Percentiles rank a stretch among this genome's conserved stretches.
These are phyloP conservation scores for Sporisorium graminicola DNA, from an alignment of 1,284 basidiomycete genomes.

Conservation along the genomic window DNA sequence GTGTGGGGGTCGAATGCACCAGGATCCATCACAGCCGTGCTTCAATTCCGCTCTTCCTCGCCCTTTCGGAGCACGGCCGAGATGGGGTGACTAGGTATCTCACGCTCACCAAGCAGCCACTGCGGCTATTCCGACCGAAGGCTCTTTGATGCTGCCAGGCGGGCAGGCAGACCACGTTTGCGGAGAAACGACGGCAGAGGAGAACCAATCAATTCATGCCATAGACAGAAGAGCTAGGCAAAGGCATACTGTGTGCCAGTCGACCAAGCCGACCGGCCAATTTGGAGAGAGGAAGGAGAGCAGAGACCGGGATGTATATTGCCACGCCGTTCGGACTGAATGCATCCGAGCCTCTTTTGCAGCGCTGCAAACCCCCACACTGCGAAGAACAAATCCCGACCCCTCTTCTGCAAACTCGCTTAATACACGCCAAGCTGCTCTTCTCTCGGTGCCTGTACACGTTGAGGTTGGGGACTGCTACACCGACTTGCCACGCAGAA, in stretches of 20 bases:
- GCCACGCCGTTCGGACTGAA: not conserved
- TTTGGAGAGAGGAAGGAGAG: not conserved
- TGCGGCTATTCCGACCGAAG: not conserved
- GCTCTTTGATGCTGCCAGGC: too few relatives aligned
- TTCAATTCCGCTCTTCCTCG: not conserved
- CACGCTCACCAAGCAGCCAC: not conserved
- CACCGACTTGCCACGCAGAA: too few relatives aligned
- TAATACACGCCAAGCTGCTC: not conserved
- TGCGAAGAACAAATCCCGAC: not conserved
- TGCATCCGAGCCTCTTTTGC: conserved; percentile 2
- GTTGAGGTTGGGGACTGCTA: too few relatives aligned
- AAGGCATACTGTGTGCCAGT: too few relatives aligned
- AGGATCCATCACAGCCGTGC: too few relatives aligned
- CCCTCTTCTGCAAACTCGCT: not conserved
- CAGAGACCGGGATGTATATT: not conserved
- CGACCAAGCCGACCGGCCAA: too few relatives aligned
- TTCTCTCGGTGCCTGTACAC: too few relatives aligned
- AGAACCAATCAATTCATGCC: not conserved
- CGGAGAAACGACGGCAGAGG: not conserved
- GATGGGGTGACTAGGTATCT: not conserved
- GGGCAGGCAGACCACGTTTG: not conserved
- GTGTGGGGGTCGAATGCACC: not conserved
- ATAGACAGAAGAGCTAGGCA: not conserved
- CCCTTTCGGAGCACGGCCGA: not conserved
- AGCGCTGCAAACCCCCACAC: not conserved